Base-by-base conservation (phyloP, 805 yeast species). In the Metschnikowia drakensbergensis region DNA sequence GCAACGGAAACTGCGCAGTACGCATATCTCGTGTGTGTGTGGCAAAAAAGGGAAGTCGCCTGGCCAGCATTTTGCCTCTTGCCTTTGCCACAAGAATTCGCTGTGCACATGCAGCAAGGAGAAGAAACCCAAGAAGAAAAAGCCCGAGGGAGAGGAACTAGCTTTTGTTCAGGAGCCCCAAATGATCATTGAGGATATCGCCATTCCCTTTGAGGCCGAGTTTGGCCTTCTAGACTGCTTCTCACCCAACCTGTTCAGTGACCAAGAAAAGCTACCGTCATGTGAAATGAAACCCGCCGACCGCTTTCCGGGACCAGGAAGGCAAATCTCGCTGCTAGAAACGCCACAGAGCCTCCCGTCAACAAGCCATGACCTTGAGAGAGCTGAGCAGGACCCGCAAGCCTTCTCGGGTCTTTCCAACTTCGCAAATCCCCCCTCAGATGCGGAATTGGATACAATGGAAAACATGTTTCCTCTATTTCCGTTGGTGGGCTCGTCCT, bases 11-110 rank as follows among this genome's bases (percentile, higher is more conserved):
- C 61, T 74, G 52, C 84, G 83, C 57, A 82, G 84, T 58, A 71
- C 81, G 1, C 94, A 87, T 62, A 79, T 79, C 5, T 65, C 77
- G 22, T 88, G 98, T 66, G 74, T 81, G 3, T 88, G 96, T 70
- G 82, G 83, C 8, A 75, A 80, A 54, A 72, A 75, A 52, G 68
- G 80, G 48, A 65, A 74, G 64, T 55, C 70, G 43, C 69, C 68
- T 51, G 65, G 69, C 9, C 55, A 56, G 43, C 74, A 73, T 57
- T 60, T 66, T 34, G 59, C 73, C 33, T 58, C 69, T 45, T 71
- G 75, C 52, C 56, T 56, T 37, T 73, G 77, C 55, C 66, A 66
- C 54, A 69, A 68, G 50, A 68, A 60, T 51, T 62, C 68, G 10
- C 71, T 66, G 49, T 73, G 78, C 53, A 71, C 76, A 9, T 73